phyloP scores from a whole-genome alignment of 768 basidiomycete species.

The Cystofilobasidium ferigula region DNA sequence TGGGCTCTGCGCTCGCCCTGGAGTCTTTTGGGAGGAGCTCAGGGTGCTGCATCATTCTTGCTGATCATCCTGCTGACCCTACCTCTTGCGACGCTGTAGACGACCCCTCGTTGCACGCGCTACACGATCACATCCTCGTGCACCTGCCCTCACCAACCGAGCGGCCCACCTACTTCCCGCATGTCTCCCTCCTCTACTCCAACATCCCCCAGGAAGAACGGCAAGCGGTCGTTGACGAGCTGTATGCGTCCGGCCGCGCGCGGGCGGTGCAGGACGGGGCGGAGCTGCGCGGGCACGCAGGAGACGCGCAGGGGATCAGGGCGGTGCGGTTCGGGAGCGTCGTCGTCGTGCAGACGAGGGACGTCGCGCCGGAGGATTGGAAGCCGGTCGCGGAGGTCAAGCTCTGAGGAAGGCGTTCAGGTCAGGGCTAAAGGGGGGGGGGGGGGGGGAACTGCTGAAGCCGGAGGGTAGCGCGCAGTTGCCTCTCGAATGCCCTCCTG shows the following conservation, averaged over 20 bases:
- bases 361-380: constrained; percentile 6
- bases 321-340: constrained; percentile 5
- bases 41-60: too few relatives aligned
- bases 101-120: neutral
- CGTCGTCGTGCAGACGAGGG: constrained; percentile 12
- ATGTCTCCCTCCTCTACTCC: constrained; percentile 22
- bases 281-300: neutral
- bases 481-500: too few relatives aligned
- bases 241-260: neutral
- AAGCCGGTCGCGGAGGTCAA: neutral
- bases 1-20: neutral
- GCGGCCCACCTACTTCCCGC: constrained; percentile 13
- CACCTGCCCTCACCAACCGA: constrained; percentile 19
- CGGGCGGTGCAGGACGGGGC: neutral
- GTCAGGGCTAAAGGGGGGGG: too few relatives aligned
- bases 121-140: constrained; percentile 5
- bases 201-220: constrained; percentile 11
- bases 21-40: too few relatives aligned
- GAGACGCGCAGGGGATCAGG: neutral
- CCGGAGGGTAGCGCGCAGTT: too few relatives aligned
- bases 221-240: neutral
- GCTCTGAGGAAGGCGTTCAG: neutral
- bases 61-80: neutral
- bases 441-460: too few relatives aligned
- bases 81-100: neutral